Conservation (phyloP, 1,284 basidiomycete genomes). For the Lignosus rhinocerotis region DNA sequence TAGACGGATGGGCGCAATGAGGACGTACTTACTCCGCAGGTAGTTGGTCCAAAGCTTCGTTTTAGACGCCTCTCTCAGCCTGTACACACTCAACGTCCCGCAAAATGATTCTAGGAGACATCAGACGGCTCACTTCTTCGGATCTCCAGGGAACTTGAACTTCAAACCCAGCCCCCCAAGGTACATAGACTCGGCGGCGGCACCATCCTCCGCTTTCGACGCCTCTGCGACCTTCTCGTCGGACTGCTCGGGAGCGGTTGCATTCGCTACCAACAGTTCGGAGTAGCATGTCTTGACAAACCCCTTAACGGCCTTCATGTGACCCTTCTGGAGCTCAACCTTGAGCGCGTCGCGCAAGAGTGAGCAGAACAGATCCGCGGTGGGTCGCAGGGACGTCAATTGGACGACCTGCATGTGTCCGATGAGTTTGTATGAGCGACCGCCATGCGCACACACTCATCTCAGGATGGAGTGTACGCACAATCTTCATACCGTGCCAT, state of each 20-base stretch:
- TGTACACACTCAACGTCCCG: constrained; percentile 31
- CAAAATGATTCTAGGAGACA: background rate
- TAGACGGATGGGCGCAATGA: background rate
- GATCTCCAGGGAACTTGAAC: constrained; percentile 93
- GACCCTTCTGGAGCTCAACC: constrained; percentile 79
- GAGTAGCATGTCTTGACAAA: constrained; percentile 96
- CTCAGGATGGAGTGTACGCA: constrained; percentile 43
- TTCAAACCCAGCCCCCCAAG: constrained; percentile 84
- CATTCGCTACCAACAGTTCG: constrained; percentile 74
- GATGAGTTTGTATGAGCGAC: background rate
- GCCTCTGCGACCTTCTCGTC: constrained; percentile 55
- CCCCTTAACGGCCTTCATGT: constrained; percentile 92
- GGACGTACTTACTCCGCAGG: constrained; percentile 60
- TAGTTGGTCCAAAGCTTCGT: constrained; percentile 97
- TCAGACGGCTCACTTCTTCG: constrained; percentile 71
- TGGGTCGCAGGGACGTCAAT: constrained; percentile 92
- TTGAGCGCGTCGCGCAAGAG: constrained; percentile 90
- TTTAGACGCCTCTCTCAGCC: constrained; percentile 94
- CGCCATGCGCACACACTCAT: background rate
- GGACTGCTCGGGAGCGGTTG: constrained; percentile 60
- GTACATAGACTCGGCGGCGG: constrained; percentile 63
- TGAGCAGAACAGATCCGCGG: constrained; percentile 93
- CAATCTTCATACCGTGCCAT: constrained; percentile 96
- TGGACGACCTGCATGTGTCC: constrained; percentile 76
- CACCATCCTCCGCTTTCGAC: constrained; percentile 59